These are phyloP conservation scores for Globisporangium takayamanum DNA, from an alignment of 352 stramenopile species.

Conservation along the genomic window DNA sequence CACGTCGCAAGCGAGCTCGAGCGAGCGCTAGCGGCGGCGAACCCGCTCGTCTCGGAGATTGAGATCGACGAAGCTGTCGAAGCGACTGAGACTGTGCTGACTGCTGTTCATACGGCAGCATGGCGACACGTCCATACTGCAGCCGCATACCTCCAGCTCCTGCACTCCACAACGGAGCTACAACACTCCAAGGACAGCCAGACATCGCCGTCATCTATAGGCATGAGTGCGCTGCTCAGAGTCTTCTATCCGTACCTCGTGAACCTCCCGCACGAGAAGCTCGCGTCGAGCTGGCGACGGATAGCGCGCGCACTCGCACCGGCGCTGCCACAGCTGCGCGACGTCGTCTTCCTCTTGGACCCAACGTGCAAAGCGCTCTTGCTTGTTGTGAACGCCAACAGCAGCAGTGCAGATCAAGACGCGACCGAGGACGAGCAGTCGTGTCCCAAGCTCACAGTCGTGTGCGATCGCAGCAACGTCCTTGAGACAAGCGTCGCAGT, in stretches of 20 bases:
- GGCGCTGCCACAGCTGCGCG: slow-evolving; percentile 17
- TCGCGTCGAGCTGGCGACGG: slow-evolving; percentile 30
- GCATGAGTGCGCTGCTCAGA: slow-evolving; percentile 38
- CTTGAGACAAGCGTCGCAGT: slow-evolving; percentile 32
- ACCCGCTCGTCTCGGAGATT: slow-evolving; percentile 40
- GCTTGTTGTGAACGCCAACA: slow-evolving; percentile 17
- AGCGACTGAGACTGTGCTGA: slow-evolving; percentile 19
- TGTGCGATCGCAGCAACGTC: slow-evolving; percentile 41
- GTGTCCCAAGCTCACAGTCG: slow-evolving; percentile 35
- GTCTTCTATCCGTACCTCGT: slow-evolving; percentile 72
- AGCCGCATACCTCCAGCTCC: slow-evolving; percentile 16
- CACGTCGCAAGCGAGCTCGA: slow-evolving; percentile 13
- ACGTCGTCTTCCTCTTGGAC: slow-evolving; percentile 32
- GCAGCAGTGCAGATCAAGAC: background rate
- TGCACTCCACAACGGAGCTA: background rate
- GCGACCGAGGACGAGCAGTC: background rate
- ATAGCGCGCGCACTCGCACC: slow-evolving; percentile 21
- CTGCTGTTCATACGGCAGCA: slow-evolving; percentile 17
- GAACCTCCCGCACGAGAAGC: slow-evolving; percentile 37
- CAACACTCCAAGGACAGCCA: background rate
- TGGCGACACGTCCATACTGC: slow-evolving; percentile 19
- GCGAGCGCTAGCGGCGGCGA: slow-evolving; percentile 16
- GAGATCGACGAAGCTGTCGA: slow-evolving; percentile 30
- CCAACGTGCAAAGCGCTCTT: slow-evolving; percentile 47
- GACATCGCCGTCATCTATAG: slow-evolving; percentile 2